Evolutionary conservation across 23 red algal species (phyloP), one percentile per base, ranked within the genome.

Genomic region (Chondrus crispus): DNA sequence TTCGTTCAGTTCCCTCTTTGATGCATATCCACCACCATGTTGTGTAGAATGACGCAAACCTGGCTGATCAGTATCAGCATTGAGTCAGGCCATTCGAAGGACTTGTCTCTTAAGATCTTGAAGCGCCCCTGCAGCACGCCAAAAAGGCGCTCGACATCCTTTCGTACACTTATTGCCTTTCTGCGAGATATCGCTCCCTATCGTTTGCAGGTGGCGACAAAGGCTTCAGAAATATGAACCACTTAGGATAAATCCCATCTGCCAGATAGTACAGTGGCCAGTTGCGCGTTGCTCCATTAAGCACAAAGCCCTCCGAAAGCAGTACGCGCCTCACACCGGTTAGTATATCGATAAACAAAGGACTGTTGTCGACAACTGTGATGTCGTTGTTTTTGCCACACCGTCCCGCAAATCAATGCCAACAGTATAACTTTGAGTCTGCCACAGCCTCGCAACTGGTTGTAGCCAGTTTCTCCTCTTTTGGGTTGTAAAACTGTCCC

Each of bases 371-470:
- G 10, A 89, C 51, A 30, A 89, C 58, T 3, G 70, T 63, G 51
- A 37, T 89, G 33, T 89, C 69, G 57, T 41, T 89, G 69, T 78
- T 89, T 22, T 46, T 79, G 6, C 68, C 69, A 76, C 83, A 58
- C 49, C 69, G 40, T 75, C 85, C 85, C n/a, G 85, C 29, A 46
- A 89, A 78, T 45, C 85, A 89, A 36, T 89, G 66, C 68, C 85
- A 58, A 4, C 39, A 20, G 29, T 92, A 71, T 19, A 83, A 51
- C 81, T 82, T 66, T 26, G 74, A n/a, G 43, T 92, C 53, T 60
- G 0, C 68, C 74, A 14, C 69, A 12, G 74, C 58, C 38, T 83
- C 75, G 2, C 46, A 46, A 74, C 46, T 36, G 26, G 73, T 73
- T 5, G 79, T 74, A 38, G 74, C 26, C 71, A 42, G 43, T 46